These are phyloP conservation scores for Pigoraptor vietnamica DNA, from an alignment of 78 protist species.

Conservation along the genomic window DNA sequence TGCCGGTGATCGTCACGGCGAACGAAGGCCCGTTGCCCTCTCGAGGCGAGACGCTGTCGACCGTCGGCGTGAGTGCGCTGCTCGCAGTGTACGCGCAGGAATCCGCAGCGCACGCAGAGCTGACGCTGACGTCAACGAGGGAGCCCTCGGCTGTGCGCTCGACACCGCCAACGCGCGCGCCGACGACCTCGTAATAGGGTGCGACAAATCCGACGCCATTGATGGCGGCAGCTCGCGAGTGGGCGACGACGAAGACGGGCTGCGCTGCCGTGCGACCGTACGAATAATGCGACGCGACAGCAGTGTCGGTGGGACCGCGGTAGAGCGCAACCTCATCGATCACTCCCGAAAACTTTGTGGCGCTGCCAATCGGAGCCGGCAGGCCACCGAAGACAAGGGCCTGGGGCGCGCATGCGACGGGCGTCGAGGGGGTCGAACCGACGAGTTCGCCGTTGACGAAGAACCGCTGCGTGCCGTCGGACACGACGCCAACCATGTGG, in stretches of 20 bases:
- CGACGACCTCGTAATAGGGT: neutral
- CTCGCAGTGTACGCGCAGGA: neutral
- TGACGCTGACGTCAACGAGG: neutral
- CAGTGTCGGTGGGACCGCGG: neutral
- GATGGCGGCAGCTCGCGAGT: neutral
- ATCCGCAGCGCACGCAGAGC: neutral
- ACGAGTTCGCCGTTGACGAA: neutral
- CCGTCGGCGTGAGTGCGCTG: neutral
- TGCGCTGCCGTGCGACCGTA: neutral
- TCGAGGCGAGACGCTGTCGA: neutral
- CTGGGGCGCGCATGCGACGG: neutral
- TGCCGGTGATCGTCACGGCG: neutral
- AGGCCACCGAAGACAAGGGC: neutral
- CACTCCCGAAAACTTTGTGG: neutral
- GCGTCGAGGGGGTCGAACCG: neutral
- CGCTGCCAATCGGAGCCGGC: too few relatives aligned
- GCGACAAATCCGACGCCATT: neutral
- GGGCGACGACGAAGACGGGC: neutral
- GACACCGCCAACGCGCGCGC: neutral
- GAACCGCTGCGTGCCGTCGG: neutral
- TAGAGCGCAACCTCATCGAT: neutral
- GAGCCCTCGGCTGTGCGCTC: neutral
- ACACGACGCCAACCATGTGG: neutral
- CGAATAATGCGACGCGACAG: neutral
- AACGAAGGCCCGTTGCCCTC: neutral